Base-by-base conservation (phyloP, 2,329 filamentous ascomycete species). In the Aspergillus hortae region DNA sequence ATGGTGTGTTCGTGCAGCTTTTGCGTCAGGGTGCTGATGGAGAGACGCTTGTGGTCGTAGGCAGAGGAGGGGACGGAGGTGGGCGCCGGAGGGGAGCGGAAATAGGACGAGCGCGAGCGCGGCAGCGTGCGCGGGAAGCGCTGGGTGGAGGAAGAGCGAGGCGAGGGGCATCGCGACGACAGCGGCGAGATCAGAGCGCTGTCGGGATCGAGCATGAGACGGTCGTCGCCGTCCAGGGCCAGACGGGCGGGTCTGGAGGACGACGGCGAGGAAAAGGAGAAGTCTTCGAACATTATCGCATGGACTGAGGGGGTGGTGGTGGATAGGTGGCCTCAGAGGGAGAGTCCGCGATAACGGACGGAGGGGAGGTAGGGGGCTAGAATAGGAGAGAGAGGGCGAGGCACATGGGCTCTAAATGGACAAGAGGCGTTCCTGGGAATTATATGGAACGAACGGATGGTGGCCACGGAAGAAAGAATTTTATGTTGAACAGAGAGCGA, bases 11-110 rank as follows among this genome's bases (percentile, higher is more conserved):
- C 71, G 53, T 73, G 66, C 4, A 74, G 55, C 60, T 72, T 72
- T 47, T 67, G 64, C 5, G 72, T 74, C 49, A 74, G 55, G 1
- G 68, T 70, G 45, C 66, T 63, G 46, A 74, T 73, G 5, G 72
- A 74, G 15, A 74, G 66, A 14, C 68, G 67, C 36, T 67, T 66
- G 30, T 66, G 59, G 38, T 69, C 66, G 54, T 74, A 72, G 41
- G 38, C 75, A 68, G 70, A 73, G 68, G 60, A 74, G 58, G 57
- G 79, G 36, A 62, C 78, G 14, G 72, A 74, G 9, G 72, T 73
- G 17, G 71, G 68, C n/a, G 71, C 64, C 45, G 67, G 70, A 19
- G 63, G 63, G 35, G 66, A 67, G 41, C 65, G 69, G 54, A 65
- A 67, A 48, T 67, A 64, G 19, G 63, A 65, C 15, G 68, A 67